These are phyloP conservation scores for Suillus alpinus DNA, from an alignment of 768 basidiomycete species.

Conservation along the genomic window DNA sequence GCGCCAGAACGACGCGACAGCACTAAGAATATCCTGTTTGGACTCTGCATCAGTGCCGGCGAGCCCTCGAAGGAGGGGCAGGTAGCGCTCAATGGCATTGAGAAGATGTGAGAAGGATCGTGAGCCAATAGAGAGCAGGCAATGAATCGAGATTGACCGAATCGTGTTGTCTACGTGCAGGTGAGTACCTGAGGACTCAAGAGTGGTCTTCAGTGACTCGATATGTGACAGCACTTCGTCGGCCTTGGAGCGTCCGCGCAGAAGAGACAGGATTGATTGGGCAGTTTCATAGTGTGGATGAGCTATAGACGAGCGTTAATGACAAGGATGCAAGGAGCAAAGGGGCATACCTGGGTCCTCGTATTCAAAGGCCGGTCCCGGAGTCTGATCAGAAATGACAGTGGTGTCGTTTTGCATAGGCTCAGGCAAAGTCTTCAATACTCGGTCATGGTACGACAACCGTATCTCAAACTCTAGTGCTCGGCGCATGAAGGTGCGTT, in stretches of 20 bases:
- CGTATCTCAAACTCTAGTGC: slow-evolving; percentile 89
- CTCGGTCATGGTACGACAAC: slow-evolving; percentile 89
- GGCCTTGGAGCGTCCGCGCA: slow-evolving; percentile 77
- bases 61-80: slow-evolving; percentile 68
- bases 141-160: slow-evolving; percentile 82
- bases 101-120: slow-evolving; percentile 97
- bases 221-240: slow-evolving; percentile 79
- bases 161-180: slow-evolving; percentile 64
- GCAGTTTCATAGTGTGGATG: slow-evolving; percentile 81
- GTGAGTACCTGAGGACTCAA: slow-evolving; percentile 54
- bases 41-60: slow-evolving; percentile 54
- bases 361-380: slow-evolving; percentile 80
- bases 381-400: slow-evolving; percentile 67
- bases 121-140: slow-evolving; percentile 86
- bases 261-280: slow-evolving; percentile 69
- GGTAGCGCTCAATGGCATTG: slow-evolving; percentile 95
- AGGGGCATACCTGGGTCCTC: slow-evolving; percentile 65
- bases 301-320: slow-evolving; percentile 38
- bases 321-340: not conserved
- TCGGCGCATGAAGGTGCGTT: slow-evolving; percentile 81
- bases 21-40: slow-evolving; percentile 67
- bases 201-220: slow-evolving; percentile 61
- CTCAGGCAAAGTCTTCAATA: slow-evolving; percentile 84
- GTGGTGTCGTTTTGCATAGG: slow-evolving; percentile 67
- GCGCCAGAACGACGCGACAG: slow-evolving; percentile 79